Conservation (phyloP, 2,329 filamentous ascomycete species). For the Diaporthe humulicola region DNA sequence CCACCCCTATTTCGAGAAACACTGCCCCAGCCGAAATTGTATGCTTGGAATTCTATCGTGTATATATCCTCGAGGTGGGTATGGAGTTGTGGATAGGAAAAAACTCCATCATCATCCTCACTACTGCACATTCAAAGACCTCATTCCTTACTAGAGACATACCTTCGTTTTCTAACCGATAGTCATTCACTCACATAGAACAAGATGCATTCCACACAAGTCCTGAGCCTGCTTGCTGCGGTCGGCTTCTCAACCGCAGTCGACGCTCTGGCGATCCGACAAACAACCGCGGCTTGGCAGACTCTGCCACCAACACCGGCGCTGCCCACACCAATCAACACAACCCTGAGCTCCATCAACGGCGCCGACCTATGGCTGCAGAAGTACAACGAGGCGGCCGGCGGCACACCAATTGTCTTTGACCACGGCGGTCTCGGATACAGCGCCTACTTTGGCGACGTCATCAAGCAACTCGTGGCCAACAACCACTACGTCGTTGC, state of each 20-base stretch:
- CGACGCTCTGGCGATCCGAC: slow-evolving; percentile 43
- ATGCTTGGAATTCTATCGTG: background rate
- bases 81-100: background rate
- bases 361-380: slow-evolving; percentile 57
- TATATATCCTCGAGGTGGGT: slow-evolving; percentile 7
- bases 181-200: slow-evolving; percentile 16
- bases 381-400: slow-evolving; percentile 52
- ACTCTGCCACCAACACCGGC: slow-evolving; percentile 54
- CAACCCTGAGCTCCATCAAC: slow-evolving; percentile 48
- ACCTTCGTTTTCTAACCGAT: slow-evolving; percentile 2
- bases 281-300: slow-evolving; percentile 47
- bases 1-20: slow-evolving; percentile 19
- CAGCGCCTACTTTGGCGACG: slow-evolving; percentile 56
- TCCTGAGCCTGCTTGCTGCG: slow-evolving; percentile 25
- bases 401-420: slow-evolving; percentile 53
- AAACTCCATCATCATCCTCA: background rate
- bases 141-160: background rate
- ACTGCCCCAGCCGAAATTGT: slow-evolving; percentile 28
- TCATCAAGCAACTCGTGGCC: slow-evolving; percentile 51
- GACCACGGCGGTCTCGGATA: slow-evolving; percentile 57
- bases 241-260: slow-evolving; percentile 12
- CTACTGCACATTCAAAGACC: background rate
- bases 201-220: slow-evolving; percentile 20
- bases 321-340: slow-evolving; percentile 52
- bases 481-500: slow-evolving; percentile 55